Evolutionary conservation across 2,329 filamentous ascomycete genomes (phyloP), one percentile per base, ranked within the genome.

Genomic region (Blumeriella jaapii): DNA sequence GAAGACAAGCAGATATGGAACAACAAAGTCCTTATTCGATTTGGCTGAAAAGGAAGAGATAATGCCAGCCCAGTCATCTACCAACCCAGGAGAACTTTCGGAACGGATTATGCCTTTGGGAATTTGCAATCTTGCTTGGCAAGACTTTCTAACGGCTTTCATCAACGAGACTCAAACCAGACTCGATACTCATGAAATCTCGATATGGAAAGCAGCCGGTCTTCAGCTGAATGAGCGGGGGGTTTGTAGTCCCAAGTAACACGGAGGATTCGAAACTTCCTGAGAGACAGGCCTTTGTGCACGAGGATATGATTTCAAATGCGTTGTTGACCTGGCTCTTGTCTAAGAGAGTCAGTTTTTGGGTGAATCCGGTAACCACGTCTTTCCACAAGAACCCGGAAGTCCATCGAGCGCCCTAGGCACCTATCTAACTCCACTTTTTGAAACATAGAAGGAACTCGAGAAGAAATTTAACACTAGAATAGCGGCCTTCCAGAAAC

Each of bases 111-210:
- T 57, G n/a, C 63, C 69, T 2, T 72, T 67, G 3, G 67, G 68
- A 49, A 69, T 79, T 50, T 79, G 74, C 74, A 78, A 77, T 44
- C 74, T 78, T 52, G 74, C 74, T 11, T 61, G 74, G 15, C 74
- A 79, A 47, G 74, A 79, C 45, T 74, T 78, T 58, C 59, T 78
- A 18, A 68, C 71, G 48, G 74, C 74, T 34, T 77, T 70, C 46
- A 73, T 78, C 46, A 76, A 77, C 45, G 69, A 74, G 48, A 65
- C 63, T 9, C 65, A 68, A 24, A 78, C 74, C 3, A 64, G 74
- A 20, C 59, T 78, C 3, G 71, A 79, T 40, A 70, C 74, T 0
- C 68, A 71, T 31, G 73, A 81, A 38, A 49, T 76, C n/a, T 56
- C 64, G 0, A 58, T 81, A 19, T 81, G 75, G 76, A 71, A 66